Conservation (phyloP, 257 asterid genomes). For the Ilex asprella region DNA sequence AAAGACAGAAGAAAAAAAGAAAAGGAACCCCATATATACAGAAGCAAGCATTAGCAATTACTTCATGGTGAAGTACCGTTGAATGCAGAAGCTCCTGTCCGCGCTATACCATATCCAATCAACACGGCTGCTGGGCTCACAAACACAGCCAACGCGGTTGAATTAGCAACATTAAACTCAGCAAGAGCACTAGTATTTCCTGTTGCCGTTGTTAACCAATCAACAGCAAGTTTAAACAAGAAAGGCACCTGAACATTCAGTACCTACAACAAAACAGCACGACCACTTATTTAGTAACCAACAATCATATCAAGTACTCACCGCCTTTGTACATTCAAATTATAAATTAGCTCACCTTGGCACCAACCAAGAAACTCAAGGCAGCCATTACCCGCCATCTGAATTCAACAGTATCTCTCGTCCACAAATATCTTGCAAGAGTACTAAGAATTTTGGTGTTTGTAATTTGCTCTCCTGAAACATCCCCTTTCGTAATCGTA, state of each 20-base stretch:
- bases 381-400: conserved; percentile 80
- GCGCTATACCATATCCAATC: conserved; percentile 91
- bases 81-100: conserved; percentile 87
- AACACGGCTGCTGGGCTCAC: conserved; percentile 87
- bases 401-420: conserved; percentile 80
- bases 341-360: conserved; percentile 34
- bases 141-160: conserved; percentile 69
- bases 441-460: conserved; percentile 56
- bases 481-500: conserved; percentile 24
- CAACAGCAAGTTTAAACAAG: conserved; percentile 96
- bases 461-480: conserved; percentile 38
- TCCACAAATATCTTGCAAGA: conserved; percentile 76
- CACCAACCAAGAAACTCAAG: conserved; percentile 73
- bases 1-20: neutral
- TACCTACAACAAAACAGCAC: conserved; percentile 48
- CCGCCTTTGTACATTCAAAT: no score
- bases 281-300: neutral
- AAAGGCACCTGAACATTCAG: conserved; percentile 96
- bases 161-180: conserved; percentile 71
- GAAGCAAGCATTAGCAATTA: conserved; percentile 30
- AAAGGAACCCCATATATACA: neutral
- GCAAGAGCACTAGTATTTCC: conserved; percentile 75
- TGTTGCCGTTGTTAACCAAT: conserved; percentile 69
- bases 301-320: neutral
- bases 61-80: conserved; percentile 62